Conservation (phyloP, 2,329 filamentous ascomycete genomes). For the Fusarium nurragi region DNA sequence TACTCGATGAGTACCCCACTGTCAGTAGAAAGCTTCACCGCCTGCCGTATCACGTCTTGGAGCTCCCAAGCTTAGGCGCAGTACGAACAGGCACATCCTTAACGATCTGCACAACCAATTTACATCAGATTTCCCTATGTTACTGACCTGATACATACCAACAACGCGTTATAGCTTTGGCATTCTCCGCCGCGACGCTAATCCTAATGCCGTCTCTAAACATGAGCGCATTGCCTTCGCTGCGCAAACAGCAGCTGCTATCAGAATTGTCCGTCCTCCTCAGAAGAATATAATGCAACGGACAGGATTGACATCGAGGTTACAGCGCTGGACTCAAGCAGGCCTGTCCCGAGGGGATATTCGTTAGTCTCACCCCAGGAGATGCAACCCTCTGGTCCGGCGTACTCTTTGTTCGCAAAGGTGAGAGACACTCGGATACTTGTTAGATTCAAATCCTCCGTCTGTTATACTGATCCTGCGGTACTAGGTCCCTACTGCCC, state of each 20-base stretch:
- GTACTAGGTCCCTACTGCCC: slow-evolving; percentile 85
- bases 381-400: slow-evolving; percentile 87
- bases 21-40: slow-evolving; percentile 7
- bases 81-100: not conserved
- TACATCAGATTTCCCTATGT: not conserved
- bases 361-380: slow-evolving; percentile 83
- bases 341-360: slow-evolving; percentile 85
- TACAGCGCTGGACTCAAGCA: slow-evolving; percentile 80
- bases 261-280: slow-evolving; percentile 76
- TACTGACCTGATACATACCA: too few species aligned
- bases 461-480: not conserved
- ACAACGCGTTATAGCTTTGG: not conserved
- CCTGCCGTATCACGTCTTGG: not conserved
- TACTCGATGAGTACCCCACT: not conserved
- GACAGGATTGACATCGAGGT: slow-evolving; percentile 39
- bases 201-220: slow-evolving; percentile 55
- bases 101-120: not conserved
- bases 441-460: not conserved
- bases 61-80: not conserved
- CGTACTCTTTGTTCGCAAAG: slow-evolving; percentile 90
- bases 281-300: not conserved
- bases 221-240: slow-evolving; percentile 59
- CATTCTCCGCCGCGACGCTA: not conserved
- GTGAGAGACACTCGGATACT: slow-evolving; percentile 57
- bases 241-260: slow-evolving; percentile 79